A percentile compares a stretch with the other conserved stretches of the same genome.
These are phyloP conservation scores for Geotrichum aggregatum DNA, from an alignment of 1,139 yeast genomes.

Conservation along the genomic window DNA sequence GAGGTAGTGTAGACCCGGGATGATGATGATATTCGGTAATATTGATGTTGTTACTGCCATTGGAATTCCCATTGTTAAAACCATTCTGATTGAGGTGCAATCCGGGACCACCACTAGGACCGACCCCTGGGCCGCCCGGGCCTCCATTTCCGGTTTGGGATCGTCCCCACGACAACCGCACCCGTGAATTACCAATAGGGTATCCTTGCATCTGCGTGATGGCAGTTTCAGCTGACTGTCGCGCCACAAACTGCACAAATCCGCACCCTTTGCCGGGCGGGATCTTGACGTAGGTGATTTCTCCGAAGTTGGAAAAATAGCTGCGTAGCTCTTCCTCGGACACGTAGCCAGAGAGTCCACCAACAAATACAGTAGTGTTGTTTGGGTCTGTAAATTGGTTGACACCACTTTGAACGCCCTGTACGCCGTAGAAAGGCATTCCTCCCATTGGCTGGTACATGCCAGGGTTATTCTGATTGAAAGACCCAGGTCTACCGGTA, in stretches of 20 bases:
- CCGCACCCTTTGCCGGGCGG: constrained; percentile 97
- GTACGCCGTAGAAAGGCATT: constrained; percentile 3
- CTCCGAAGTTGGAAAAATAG: constrained; percentile 79
- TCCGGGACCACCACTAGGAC: neutral
- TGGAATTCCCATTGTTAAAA: neutral
- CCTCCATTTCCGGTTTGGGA: constrained; percentile 34
- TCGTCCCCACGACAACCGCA: constrained; percentile 88
- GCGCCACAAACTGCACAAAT: constrained; percentile 72
- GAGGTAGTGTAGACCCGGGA: neutral
- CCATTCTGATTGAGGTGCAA: neutral
- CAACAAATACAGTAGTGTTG: constrained; percentile 92
- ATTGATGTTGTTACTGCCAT: neutral
- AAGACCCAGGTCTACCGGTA: neutral
- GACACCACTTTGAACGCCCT: neutral
- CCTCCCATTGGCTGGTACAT: neutral
- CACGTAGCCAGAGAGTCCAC: constrained; percentile 74
- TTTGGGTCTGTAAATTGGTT: constrained; percentile 53
- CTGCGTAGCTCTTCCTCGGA: constrained; percentile 72
- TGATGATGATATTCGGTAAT: neutral
- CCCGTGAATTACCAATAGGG: constrained; percentile 78
- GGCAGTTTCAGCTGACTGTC: constrained; percentile 85
- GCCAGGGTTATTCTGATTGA: neutral
- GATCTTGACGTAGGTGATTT: constrained; percentile 76
- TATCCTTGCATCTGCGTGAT: constrained; percentile 91
- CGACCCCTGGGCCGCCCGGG: constrained; percentile 3